Base-by-base conservation (phyloP, 768 basidiomycete species). In the Suillus occidentalis region DNA sequence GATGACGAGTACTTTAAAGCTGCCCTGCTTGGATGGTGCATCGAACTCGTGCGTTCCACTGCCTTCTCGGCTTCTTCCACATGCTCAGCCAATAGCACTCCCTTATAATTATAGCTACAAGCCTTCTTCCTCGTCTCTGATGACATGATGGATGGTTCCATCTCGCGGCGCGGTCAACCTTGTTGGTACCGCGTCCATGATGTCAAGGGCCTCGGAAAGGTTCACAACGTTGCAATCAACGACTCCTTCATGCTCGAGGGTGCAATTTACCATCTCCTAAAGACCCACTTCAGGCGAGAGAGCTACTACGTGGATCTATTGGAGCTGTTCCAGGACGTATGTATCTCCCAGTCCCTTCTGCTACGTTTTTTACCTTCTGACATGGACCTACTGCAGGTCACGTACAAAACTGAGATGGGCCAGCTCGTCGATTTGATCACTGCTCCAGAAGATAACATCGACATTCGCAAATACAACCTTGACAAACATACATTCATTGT, bases 81-180 rank as follows among this genome's bases (percentile, higher is more conserved):
- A 53, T 1, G 18, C 13, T 31, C 49, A 4, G 60, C 37, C 40
- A 47, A 25, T 34, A 34, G 18, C 12, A 28, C 42, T 34, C 16
- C 3, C 36, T n/a, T 61, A 42, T 64, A 39, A 45, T 56, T 39
- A 8, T 71, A 97, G 94, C 86, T 99, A 9, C 97, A 99, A 89
- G 95, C 95, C 0, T 97, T 90, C 79, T 98, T 99, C 89, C 87
- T 99, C 63, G 94, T 97, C 63, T 86, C 94, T 5, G 94, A 99
- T 78, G 97, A 99, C 77, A 95, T 99, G 72, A 99, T 99, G 97
- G 97, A 99, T 74, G 76, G 84, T 22, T 94, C 92, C 56, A 90
- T 99, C 70, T 98, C 97, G 13, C 90, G 97, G 31, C 90, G 97
- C 12, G 89, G 91, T 5, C 96, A 97, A 77, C 91, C 95, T 2